These are phyloP conservation scores for Exutisphaerella laricina DNA, from an alignment of 2,329 filamentous ascomycete species.

Conservation along the genomic window DNA sequence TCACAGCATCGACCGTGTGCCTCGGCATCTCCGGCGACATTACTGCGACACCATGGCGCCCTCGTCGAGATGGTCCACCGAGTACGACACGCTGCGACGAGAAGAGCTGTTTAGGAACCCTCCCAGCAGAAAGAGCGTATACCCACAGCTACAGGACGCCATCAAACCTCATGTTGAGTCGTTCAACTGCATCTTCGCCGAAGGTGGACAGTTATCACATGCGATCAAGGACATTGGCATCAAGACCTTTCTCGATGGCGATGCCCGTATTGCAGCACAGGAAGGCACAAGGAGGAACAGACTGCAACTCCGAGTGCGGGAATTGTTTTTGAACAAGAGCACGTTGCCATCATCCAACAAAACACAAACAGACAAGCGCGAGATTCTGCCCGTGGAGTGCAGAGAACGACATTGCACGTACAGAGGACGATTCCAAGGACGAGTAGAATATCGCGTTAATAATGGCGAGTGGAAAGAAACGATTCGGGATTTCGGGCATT, in stretches of 20 bases:
- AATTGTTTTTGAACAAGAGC: slow-evolving; percentile 77
- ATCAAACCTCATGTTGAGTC: slow-evolving; percentile 90
- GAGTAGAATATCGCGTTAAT: slow-evolving; percentile 81
- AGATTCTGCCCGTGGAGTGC: slow-evolving; percentile 87
- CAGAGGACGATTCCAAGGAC: slow-evolving; percentile 75
- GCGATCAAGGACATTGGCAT: slow-evolving; percentile 83
- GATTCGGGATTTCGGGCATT: slow-evolving; percentile 75
- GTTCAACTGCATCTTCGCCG: slow-evolving; percentile 83
- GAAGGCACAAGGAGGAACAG: slow-evolving; percentile 56
- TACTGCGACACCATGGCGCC: slow-evolving; percentile 35
- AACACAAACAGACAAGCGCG: slow-evolving; percentile 68
- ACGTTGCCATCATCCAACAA: slow-evolving; percentile 77
- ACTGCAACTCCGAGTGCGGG: slow-evolving; percentile 70
- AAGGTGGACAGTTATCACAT: slow-evolving; percentile 66
- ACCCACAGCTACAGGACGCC: slow-evolving; percentile 78
- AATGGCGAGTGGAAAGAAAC: slow-evolving; percentile 78
- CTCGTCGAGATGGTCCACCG: slow-evolving; percentile 68
- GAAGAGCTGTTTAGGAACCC: slow-evolving; percentile 86
- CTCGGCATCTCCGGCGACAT: too few species aligned
- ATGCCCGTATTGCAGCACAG: slow-evolving; percentile 37
- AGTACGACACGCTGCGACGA: slow-evolving; percentile 78
- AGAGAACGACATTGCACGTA: slow-evolving; percentile 91
- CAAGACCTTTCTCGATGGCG: slow-evolving; percentile 78
- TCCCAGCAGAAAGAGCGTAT: slow-evolving; percentile 79
- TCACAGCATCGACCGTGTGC: too few species aligned